A percentile compares a stretch with the other conserved stretches of the same genome.
Evolutionary conservation across 2,329 filamentous ascomycete genomes (phyloP).

Genomic region (Myriosclerotinia curreyana): DNA sequence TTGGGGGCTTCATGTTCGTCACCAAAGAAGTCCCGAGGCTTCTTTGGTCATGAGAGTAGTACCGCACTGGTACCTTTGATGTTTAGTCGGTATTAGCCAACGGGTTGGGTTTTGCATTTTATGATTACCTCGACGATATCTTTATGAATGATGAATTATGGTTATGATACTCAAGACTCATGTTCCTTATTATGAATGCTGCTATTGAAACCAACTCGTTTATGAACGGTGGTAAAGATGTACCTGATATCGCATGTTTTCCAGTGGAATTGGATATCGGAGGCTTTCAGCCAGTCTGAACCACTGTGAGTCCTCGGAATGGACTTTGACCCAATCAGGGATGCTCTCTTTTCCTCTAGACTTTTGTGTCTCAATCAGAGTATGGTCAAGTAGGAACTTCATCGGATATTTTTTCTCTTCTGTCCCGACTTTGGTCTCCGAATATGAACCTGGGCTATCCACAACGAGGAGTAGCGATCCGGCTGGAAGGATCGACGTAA

Average conservation of each 20-base stretch:
- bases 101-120: slow-evolving; percentile 12
- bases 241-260: slow-evolving; percentile 94
- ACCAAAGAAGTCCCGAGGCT: slow-evolving; percentile 28
- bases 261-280: slow-evolving; percentile 77
- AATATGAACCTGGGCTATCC: slow-evolving; percentile 92
- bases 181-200: slow-evolving; percentile 4
- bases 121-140: slow-evolving; percentile 11
- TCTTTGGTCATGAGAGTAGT: slow-evolving; percentile 47
- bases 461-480: slow-evolving; percentile 77
- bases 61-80: slow-evolving; percentile 58
- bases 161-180: slow-evolving; percentile 9
- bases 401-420: slow-evolving; percentile 76
- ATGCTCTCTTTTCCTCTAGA: slow-evolving; percentile 36
- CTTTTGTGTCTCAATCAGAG: slow-evolving; percentile 54
- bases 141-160: slow-evolving; percentile 32
- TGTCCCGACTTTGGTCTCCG: slow-evolving; percentile 66
- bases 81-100: slow-evolving; percentile 47
- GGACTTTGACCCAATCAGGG: slow-evolving; percentile 68
- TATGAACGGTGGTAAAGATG: slow-evolving; percentile 65
- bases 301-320: slow-evolving; percentile 77
- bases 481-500: slow-evolving; percentile 56
- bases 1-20: slow-evolving; percentile 27
- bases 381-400: slow-evolving; percentile 87
- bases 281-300: slow-evolving; percentile 69
- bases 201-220: slow-evolving; percentile 2